A percentile compares a stretch with the other conserved stretches of the same genome.
These are phyloP conservation scores for Phlebiopsis flavidoalba DNA, from an alignment of 768 basidiomycete genomes.

Conservation along the genomic window DNA sequence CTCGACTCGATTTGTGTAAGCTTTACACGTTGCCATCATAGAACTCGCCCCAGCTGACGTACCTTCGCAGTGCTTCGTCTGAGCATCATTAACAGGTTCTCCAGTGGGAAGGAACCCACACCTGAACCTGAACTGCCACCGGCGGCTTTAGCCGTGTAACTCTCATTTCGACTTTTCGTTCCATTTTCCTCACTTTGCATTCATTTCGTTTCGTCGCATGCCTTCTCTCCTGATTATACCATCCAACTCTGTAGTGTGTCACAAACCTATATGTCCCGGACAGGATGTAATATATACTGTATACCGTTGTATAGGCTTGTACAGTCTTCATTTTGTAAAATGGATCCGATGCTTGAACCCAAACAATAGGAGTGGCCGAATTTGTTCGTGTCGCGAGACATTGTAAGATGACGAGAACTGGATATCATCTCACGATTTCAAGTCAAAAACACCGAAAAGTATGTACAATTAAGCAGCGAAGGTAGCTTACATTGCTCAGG, in stretches of 20 bases:
- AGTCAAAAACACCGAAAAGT: neutral
- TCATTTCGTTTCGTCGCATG: neutral
- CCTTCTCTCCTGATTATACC: neutral
- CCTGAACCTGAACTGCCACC: constrained; percentile 35
- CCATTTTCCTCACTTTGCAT: neutral
- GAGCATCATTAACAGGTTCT: constrained; percentile 52
- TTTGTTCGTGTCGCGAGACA: neutral
- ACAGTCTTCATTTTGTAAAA: neutral
- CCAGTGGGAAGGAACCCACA: constrained; percentile 54
- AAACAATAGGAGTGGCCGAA: too few species aligned
- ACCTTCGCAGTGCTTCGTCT: constrained; percentile 48
- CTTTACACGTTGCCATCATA: neutral
- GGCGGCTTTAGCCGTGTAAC: neutral
- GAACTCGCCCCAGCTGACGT: neutral
- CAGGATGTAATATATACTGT: constrained; percentile 7
- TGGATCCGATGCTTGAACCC: neutral
- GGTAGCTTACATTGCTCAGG: constrained; percentile 6
- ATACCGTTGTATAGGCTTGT: neutral
- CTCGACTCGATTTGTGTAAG: constrained; percentile 41
- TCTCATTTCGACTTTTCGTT: neutral
- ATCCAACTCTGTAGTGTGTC: neutral
- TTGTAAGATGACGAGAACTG: neutral
- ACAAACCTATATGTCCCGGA: neutral
- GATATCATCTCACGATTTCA: neutral
- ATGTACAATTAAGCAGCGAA: constrained; percentile 7